Conservation (phyloP, 306 rosid species). For the Prunus dulcis region DNA sequence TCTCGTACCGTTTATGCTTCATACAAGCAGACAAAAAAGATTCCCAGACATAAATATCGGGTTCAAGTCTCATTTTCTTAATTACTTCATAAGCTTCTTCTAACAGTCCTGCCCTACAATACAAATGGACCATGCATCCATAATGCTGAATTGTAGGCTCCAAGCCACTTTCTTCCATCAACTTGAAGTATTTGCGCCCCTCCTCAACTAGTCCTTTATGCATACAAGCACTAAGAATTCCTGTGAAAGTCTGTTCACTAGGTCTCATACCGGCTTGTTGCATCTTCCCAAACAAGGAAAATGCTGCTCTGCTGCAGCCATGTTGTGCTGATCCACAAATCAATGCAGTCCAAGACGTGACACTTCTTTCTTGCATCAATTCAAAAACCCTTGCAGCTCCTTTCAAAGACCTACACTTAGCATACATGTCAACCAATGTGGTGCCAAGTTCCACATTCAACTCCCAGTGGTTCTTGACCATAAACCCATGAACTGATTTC, state of each 20-base stretch:
- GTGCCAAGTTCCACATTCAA: slow-evolving; percentile 50
- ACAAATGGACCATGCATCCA: slow-evolving; percentile 27
- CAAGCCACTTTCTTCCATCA: slow-evolving; percentile 8
- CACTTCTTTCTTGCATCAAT: slow-evolving; percentile 7
- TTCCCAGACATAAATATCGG: slow-evolving; percentile 45
- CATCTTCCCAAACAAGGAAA: slow-evolving; percentile 25
- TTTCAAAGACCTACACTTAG: slow-evolving; percentile 22
- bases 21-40: slow-evolving; percentile 57
- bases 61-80: slow-evolving; percentile 44
- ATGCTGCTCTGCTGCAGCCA: slow-evolving; percentile 13
- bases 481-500: slow-evolving; percentile 58
- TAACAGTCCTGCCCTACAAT: slow-evolving; percentile 26
- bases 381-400: slow-evolving; percentile 26
- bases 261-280: slow-evolving; percentile 1
- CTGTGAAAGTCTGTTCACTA: slow-evolving; percentile 25
- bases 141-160: slow-evolving; percentile 16
- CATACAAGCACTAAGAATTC: slow-evolving; percentile 33
- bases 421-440: slow-evolving; percentile 39
- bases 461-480: slow-evolving; percentile 53
- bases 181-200: slow-evolving; percentile 15
- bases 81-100: slow-evolving; percentile 57
- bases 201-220: slow-evolving; percentile 25
- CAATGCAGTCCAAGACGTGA: slow-evolving; percentile 29
- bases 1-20: slow-evolving; percentile 48
- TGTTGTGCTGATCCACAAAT: slow-evolving; percentile 23